phyloP scores from a whole-genome alignment of 2,329 filamentous ascomycete species.

The Pseudogymnoascus sp. region DNA sequence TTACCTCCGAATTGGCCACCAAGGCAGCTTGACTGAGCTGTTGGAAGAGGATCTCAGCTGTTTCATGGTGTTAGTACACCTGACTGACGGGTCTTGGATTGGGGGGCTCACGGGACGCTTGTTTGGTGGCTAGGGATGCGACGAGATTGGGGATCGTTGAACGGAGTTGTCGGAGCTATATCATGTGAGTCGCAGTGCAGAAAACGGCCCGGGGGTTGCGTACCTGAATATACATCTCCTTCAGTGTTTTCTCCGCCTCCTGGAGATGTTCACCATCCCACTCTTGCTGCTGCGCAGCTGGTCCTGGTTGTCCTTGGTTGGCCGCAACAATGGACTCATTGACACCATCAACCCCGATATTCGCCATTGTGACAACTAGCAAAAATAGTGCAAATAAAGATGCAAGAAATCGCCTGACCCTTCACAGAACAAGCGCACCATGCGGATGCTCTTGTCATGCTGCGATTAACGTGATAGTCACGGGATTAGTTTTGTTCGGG shows the following conservation, averaged over 20 bases:
- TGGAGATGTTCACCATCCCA: conserved; percentile 28
- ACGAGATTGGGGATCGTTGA: conserved; percentile 42
- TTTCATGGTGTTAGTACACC: background rate
- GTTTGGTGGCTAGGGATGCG: conserved; percentile 41
- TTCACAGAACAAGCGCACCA: conserved; percentile 15
- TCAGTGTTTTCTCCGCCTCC: conserved; percentile 24
- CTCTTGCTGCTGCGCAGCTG: conserved; percentile 12
- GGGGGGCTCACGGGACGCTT: conserved; percentile 40
- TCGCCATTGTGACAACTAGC: background rate
- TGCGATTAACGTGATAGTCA: conserved; percentile 2
- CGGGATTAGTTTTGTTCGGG: background rate
- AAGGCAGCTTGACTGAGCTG: conserved; percentile 40
- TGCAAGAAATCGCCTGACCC: conserved; percentile 14
- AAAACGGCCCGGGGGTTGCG: background rate
- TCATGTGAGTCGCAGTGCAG: background rate
- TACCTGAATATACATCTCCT: conserved; percentile 30
- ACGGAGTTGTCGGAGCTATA: conserved; percentile 28
- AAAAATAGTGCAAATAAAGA: background rate
- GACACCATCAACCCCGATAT: background rate
- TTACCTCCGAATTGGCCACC: conserved; percentile 41
- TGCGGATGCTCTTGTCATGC: background rate
- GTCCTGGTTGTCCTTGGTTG: conserved; percentile 18
- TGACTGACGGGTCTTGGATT: background rate
- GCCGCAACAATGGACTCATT: conserved; percentile 11
- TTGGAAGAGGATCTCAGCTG: conserved; percentile 43